Evolutionary conservation across 768 basidiomycete species (phyloP).

Genomic region (Royoungia palumana): DNA sequence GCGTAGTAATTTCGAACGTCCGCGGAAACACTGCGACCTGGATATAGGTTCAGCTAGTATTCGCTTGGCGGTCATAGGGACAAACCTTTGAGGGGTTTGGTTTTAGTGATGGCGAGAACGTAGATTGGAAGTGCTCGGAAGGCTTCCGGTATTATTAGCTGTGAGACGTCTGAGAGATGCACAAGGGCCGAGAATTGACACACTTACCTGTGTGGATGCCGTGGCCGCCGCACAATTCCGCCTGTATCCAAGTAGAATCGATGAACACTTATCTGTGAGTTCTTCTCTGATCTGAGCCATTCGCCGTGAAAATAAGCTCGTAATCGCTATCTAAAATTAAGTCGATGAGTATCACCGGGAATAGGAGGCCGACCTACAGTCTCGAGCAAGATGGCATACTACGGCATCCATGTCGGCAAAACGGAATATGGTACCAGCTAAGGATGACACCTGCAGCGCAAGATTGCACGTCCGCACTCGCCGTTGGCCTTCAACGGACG

Average conservation of each 20-base stretch:
- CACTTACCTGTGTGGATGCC: conserved; percentile 68
- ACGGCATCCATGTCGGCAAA: conserved; percentile 88
- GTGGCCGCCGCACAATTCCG: conserved; percentile 83
- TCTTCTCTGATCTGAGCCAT: conserved; percentile 79
- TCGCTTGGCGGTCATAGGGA: conserved; percentile 1
- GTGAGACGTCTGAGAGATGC: conserved; percentile 6
- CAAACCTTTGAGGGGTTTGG: conserved; percentile 89
- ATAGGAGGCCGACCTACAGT: conserved; percentile 51
- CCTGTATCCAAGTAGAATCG: conserved; percentile 81
- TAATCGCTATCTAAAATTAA: conserved; percentile 53
- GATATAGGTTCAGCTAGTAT: conserved; percentile 3
- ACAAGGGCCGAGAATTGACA: not conserved
- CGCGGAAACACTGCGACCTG: conserved; percentile 85
- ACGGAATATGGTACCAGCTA: conserved; percentile 91
- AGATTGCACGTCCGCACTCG: conserved; percentile 85
- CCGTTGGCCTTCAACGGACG: conserved; percentile 69
- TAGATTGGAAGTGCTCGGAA: conserved; percentile 85
- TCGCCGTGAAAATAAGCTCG: conserved; percentile 53
- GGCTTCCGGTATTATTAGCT: conserved; percentile 94
- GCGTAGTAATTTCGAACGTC: conserved; percentile 89
- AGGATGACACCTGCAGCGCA: conserved; percentile 71
- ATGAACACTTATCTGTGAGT: conserved; percentile 78
- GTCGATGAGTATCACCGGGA: not conserved
- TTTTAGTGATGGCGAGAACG: conserved; percentile 77
- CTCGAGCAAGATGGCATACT: conserved; percentile 68